Percentiles rank a stretch among this genome's conserved stretches.
phyloP scores from a whole-genome alignment of 306 rosid genomes.

The Vachellia collinsii region DNA sequence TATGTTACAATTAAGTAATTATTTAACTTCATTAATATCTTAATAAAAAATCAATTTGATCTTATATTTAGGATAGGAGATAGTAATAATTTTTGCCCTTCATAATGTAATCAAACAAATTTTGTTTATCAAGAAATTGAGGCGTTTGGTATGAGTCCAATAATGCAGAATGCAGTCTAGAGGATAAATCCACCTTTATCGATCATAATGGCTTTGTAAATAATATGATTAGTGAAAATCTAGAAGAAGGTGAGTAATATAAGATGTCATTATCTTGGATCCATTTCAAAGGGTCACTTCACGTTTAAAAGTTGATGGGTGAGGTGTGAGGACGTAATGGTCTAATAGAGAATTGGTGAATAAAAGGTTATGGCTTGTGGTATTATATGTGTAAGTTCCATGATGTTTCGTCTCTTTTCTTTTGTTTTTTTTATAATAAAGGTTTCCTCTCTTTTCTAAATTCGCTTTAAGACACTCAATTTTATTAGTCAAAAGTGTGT shows the following conservation, averaged over 20 bases:
- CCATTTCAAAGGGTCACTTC: neutral
- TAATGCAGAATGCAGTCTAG: neutral
- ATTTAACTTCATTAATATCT: no score
- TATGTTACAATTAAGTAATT: neutral
- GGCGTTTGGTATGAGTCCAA: no score
- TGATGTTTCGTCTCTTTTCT: no score
- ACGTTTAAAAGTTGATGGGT: neutral
- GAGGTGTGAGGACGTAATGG: no score
- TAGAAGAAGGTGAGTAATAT: neutral
- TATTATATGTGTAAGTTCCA: neutral
- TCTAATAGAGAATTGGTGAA: neutral
- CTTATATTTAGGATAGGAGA: no score
- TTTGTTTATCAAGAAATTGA: neutral
- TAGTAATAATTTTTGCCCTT: neutral
- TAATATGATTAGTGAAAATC: neutral
- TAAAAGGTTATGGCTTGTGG: neutral
- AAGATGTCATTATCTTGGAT: neutral
- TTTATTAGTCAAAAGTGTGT: neutral
- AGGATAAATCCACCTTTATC: no score
- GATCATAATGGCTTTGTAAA: no score
- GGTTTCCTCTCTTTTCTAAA: neutral
- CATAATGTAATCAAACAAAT: neutral
- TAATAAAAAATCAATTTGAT: no score
- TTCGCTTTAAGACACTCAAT: neutral
- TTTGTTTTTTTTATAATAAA: no score